Evolutionary conservation across 2,329 filamentous ascomycete species (phyloP), one percentile per base, ranked within the genome.

Genomic region (Colletotrichum liaoningense): DNA sequence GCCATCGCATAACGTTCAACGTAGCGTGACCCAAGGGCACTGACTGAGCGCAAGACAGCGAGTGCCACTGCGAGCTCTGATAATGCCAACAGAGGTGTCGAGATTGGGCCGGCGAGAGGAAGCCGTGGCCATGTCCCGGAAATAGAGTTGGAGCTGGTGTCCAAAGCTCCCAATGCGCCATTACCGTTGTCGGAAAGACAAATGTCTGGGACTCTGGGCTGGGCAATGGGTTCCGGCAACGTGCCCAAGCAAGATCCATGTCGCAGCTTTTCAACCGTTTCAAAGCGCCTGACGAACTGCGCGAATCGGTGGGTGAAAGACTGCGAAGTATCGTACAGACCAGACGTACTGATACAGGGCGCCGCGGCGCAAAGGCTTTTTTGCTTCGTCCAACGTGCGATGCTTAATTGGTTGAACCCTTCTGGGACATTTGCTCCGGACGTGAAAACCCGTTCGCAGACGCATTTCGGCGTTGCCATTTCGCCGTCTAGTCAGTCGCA

Each of bases 71-170:
- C 28, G 19, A n/a, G 24, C 14, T 55, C 19, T 65, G 33, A 49
- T 6, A 9, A 56, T 12, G 24, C 30, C 46, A 54, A 59, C 22
- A 59, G 56, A 72, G 56, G 57, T 42, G 38, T 42, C 38, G 38
- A 42, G 38, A 16, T 42, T 42, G 38, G 38, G 38, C 38, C 38
- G 42, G 19, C 42, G 19, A n/a, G 19, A n/a, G 16, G 19, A 49
- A 49, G 42, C 42, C 42, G 42, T 49, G 42, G 42, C 42, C 42
- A n/a, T 49, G 19, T 60, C 14, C 52, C 33, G 26, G 16, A 49
- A 70, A 64, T 73, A 73, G 67, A 70, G 70, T 73, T 73, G 60
- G 67, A 73, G 66, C 70, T 35, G 70, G 70, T 73, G 70, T 49
- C 67, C 70, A 73, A 70, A 73, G 67, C 70, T 72, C 69, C 69